These are phyloP conservation scores for Eucalyptus pumila DNA, from an alignment of 345 rosid genomes.

Conservation along the genomic window DNA sequence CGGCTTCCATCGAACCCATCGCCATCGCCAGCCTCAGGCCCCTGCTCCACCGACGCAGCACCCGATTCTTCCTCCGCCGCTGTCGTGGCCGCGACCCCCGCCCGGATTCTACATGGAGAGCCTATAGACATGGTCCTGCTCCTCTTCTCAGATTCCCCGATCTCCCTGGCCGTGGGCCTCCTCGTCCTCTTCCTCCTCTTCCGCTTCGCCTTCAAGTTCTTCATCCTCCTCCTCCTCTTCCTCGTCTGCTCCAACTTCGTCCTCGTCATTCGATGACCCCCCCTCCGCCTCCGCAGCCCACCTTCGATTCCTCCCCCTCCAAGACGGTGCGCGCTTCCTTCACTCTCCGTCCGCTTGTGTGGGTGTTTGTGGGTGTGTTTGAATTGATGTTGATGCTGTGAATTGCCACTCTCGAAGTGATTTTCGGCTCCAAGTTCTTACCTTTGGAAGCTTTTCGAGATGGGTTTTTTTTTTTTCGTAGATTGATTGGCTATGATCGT, in stretches of 20 bases:
- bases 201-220: slow-evolving; percentile 17
- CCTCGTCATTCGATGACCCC: slow-evolving; percentile 36
- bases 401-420: neutral
- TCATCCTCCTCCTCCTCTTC: slow-evolving; percentile 24
- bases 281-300: slow-evolving; percentile 1
- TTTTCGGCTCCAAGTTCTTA: neutral
- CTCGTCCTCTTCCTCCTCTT: slow-evolving; percentile 22
- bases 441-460: neutral
- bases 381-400: neutral
- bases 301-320: slow-evolving; percentile 11
- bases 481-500: neutral
- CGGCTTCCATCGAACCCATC: neutral
- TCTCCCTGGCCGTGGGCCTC: slow-evolving; percentile 15
- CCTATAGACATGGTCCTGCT: neutral
- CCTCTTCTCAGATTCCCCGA: slow-evolving; percentile 29
- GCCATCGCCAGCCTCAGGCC: neutral
- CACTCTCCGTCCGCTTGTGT: neutral
- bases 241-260: slow-evolving; percentile 24
- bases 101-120: neutral
- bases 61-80: neutral
- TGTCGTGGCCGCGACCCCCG: neutral
- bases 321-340: slow-evolving; percentile 28
- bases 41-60: neutral
- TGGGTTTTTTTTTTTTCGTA: neutral
- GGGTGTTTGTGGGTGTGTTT: neutral